Evolutionary conservation across 805 yeast genomes (phyloP), one percentile per base, ranked within the genome.

Genomic region (Kodamaea hsintzibuensis): DNA sequence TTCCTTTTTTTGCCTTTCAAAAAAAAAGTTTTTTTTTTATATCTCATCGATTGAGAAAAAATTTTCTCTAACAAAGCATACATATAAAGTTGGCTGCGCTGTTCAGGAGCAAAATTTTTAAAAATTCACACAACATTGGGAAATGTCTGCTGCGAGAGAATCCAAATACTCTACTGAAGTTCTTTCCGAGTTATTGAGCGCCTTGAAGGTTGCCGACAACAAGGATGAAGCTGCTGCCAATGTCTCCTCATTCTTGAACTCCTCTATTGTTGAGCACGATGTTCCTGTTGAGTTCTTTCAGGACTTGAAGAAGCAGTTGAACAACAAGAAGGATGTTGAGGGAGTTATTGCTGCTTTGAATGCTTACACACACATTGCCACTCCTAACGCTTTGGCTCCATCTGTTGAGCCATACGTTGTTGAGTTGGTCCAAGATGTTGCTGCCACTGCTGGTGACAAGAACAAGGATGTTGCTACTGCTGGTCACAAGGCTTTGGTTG

Each of bases 221-320:
- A 85, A 92, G 75, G 85, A 83, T 59, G 85, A 83, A 71, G 92
- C 96, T 73, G 95, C 97, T 70, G 74, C 88, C 68, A 90, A 89
- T 73, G 89, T 95, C 68, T 84, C 98, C 62, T 83, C 95, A 59
- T 92, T 95, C 83, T 83, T 95, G 77, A 93, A 93, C 80, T 96
- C 97, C 65, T 89, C 93, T 71, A 91, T 92, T 79, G 92, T 93
- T 74, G 99, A 95, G 82, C 98, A 95, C 78, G 98, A 93, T 79
- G 95, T 91, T 63, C 98, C 99, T 69, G 86, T 79, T 69, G 85
- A 83, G 68, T 91, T 93, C 84, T 90, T 93, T 76, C 76, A 75
- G 60, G 83, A 87, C 73, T 84, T 95, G 73, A 79, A 82, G 72
- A 82, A 82, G 67, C 85, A 95, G 64, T 80, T 93, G 68, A 78